Conservation (phyloP, 2,329 filamentous ascomycete genomes). For the Aspergillus quadricinctus region DNA sequence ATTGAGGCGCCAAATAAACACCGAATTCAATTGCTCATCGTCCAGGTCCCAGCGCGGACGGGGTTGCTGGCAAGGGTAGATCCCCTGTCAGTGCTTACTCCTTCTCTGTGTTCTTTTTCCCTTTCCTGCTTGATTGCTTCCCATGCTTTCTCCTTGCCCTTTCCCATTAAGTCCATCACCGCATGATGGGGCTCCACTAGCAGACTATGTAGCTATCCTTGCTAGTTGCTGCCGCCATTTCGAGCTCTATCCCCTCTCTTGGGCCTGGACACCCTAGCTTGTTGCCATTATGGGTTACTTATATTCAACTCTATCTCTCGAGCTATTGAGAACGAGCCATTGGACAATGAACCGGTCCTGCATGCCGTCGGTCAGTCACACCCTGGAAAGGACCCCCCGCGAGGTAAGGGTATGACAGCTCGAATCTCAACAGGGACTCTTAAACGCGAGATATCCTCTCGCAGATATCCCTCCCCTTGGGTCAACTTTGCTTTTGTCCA, state of each 20-base stretch:
- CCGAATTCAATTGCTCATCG: slow-evolving; percentile 6
- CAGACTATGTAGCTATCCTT: slow-evolving; percentile 2
- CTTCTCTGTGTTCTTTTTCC: slow-evolving; percentile 5
- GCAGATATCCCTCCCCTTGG: not conserved
- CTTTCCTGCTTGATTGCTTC: slow-evolving; percentile 3
- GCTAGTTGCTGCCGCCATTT: slow-evolving; percentile 6
- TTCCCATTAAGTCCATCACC: slow-evolving; percentile 8
- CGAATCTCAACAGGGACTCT: slow-evolving; percentile 10
- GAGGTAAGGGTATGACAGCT: slow-evolving; percentile 18
- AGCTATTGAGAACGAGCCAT: slow-evolving; percentile 20
- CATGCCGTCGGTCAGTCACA: slow-evolving; percentile 8
- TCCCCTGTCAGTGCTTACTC: slow-evolving; percentile 9
- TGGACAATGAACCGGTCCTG: slow-evolving; percentile 10
- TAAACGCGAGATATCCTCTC: slow-evolving; percentile 12
- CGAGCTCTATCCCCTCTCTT: slow-evolving; percentile 5
- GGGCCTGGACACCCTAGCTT: slow-evolving; percentile 11
- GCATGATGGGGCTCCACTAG: slow-evolving; percentile 8
- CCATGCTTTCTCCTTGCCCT: not conserved
- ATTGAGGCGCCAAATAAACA: slow-evolving; percentile 6
- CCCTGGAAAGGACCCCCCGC: slow-evolving; percentile 8
- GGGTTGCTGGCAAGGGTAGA: slow-evolving; percentile 4
- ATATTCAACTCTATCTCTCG: slow-evolving; percentile 19
- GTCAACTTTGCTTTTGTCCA: slow-evolving; percentile 2
- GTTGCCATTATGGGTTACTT: slow-evolving; percentile 12
- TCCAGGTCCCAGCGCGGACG: slow-evolving; percentile 9